Evolutionary conservation across 2,329 filamentous ascomycete species (phyloP), one percentile per base, ranked within the genome.

Genomic region (Dactylella cylindrospora): DNA sequence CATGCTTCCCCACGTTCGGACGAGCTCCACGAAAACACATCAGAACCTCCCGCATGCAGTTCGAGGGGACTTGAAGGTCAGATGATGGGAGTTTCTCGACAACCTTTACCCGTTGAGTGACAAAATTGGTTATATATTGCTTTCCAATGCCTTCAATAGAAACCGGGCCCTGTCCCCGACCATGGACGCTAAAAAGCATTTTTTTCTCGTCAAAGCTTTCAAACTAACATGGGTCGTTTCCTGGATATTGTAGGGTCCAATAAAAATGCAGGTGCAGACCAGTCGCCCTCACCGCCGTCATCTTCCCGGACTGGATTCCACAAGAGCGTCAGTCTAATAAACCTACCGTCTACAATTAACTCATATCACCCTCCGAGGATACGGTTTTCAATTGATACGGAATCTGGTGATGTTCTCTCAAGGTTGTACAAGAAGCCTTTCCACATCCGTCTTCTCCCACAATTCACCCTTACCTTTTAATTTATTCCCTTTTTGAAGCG

Each of bases 361-460:
- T 54, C 72, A 73, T 61, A 80, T 44, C 81, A 84, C 67, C 81
- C 79, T 66, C 77, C 79, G 67, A 77, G 81, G 74, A 78, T 83
- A 71, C 84, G 86, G 64, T 84, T 88, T 74, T 91, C 88, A 44
- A 84, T 90, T 70, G 89, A 93, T 72, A 83, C 82, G 55, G 80
- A 83, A 46, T 78, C 81, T 62, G 78, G 82, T 74, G 87, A 90
- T 72, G 77, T 81, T 69, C 76, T 88, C 73, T 79, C 85, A 74
- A 90, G 86, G 88, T 93, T 73, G 82, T 76, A 54, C 57, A 62
- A 39, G 33, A 45, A 45, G 40, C 53, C 36, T 54, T 28, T 31
- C 49, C 44, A 39, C 36, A 22, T 46, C 57, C 17, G 41, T 49
- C 62, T 32, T 40, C 51, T 64, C 59, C 35, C 17, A 28, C 67